A percentile compares a stretch with the other conserved stretches of the same genome.
These are phyloP conservation scores for Fusarium sp. DNA, from an alignment of 2,329 filamentous ascomycete genomes.

Conservation along the genomic window DNA sequence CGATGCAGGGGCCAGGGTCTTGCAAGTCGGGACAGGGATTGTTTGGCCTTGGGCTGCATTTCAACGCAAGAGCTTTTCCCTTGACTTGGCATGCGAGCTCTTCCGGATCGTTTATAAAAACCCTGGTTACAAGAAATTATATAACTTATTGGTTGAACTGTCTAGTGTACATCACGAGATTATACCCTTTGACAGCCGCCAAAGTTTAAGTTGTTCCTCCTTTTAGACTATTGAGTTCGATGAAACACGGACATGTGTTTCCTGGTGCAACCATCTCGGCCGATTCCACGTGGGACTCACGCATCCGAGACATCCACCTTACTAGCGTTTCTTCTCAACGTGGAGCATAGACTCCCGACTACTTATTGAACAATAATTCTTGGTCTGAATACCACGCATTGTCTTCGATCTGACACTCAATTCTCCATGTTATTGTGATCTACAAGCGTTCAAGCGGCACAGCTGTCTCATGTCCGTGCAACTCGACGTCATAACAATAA, in stretches of 20 bases:
- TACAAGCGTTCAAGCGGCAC: not conserved
- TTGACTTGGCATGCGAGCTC: not conserved
- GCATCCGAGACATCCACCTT: conserved; percentile 20
- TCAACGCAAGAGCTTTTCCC: not conserved
- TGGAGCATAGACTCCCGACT: not conserved
- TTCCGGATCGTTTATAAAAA: not conserved
- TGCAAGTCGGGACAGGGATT: conserved; percentile 2
- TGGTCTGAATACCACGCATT: not conserved
- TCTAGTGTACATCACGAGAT: not conserved
- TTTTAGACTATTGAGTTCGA: not conserved
- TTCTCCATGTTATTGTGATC: conserved; percentile 22
- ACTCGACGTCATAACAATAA: not conserved
- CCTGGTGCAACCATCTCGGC: conserved; percentile 20
- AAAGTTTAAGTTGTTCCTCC: not conserved
- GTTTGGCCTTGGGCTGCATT: not conserved
- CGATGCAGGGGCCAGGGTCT: conserved; percentile 18
- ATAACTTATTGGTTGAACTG: too few species aligned
- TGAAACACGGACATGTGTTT: conserved; percentile 1
- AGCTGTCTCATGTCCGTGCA: conserved; percentile 13
- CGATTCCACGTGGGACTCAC: conserved; percentile 32
- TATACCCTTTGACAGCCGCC: too few species aligned
- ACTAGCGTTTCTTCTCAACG: not conserved
- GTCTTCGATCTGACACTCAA: not conserved
- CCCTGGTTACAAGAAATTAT: not conserved
- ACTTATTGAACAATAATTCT: not conserved